Conservation (phyloP, 2,329 filamentous ascomycete genomes). For the Arthrinium phaeospermum region DNA sequence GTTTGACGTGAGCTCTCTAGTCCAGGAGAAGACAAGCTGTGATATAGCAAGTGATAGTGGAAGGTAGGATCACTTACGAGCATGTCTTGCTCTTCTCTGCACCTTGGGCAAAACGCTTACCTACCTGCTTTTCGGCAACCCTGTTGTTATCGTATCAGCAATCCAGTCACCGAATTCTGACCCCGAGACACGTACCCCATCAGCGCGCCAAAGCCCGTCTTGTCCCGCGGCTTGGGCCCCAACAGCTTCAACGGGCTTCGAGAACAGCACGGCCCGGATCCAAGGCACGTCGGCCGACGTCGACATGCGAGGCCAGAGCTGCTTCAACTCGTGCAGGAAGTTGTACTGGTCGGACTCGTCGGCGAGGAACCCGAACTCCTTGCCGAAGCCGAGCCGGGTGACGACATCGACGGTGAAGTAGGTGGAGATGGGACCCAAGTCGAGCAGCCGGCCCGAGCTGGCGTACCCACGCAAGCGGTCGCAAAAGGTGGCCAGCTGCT, state of each 20-base stretch:
- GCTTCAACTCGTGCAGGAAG: slow-evolving; percentile 46
- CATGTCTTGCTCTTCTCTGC: slow-evolving; percentile 54
- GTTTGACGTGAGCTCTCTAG: background rate
- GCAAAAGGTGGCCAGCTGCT: slow-evolving; percentile 47
- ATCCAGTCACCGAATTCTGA: background rate
- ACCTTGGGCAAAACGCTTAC: slow-evolving; percentile 48
- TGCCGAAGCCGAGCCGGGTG: slow-evolving; percentile 54
- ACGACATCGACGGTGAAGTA: slow-evolving; percentile 60
- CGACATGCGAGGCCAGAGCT: slow-evolving; percentile 45
- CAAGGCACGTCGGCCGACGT: slow-evolving; percentile 47
- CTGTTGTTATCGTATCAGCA: slow-evolving; percentile 35
- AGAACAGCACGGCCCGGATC: slow-evolving; percentile 44
- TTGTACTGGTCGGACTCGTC: slow-evolving; percentile 50
- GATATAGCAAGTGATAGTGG: too few relatives aligned
- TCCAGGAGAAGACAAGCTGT: too few relatives aligned
- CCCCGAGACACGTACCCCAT: slow-evolving; percentile 32
- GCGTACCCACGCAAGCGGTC: slow-evolving; percentile 44
- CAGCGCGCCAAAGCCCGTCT: slow-evolving; percentile 36
- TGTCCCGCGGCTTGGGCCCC: slow-evolving; percentile 41
- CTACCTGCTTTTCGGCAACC: slow-evolving; percentile 50
- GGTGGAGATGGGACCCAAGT: slow-evolving; percentile 50
- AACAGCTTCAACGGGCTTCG: slow-evolving; percentile 39
- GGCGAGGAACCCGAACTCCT: slow-evolving; percentile 51
- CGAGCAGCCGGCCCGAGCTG: slow-evolving; percentile 37
- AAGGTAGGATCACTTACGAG: slow-evolving; percentile 45